Evolutionary conservation across 768 basidiomycete genomes (phyloP).

Genomic region (Boletus vinaceobasis): DNA sequence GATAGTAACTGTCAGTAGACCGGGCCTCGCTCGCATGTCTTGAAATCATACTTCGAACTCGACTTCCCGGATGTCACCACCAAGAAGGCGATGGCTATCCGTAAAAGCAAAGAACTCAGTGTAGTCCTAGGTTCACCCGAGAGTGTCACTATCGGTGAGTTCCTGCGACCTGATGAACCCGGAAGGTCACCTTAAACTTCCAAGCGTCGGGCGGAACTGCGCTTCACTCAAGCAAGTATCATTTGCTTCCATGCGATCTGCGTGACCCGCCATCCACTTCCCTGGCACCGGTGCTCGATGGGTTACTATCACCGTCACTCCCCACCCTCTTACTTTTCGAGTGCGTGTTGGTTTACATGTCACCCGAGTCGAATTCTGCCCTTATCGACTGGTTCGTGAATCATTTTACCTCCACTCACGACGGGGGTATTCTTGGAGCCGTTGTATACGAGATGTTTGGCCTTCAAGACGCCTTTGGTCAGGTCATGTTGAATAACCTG

Average conservation of each 20-base stretch:
- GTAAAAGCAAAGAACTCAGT: slow-evolving; percentile 51
- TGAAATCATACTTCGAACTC: slow-evolving; percentile 76
- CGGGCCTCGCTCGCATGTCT: slow-evolving; percentile 44
- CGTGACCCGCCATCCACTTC: slow-evolving; percentile 51
- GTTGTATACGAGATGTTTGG: slow-evolving; percentile 92
- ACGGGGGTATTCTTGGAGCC: slow-evolving; percentile 39
- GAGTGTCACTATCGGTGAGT: slow-evolving; percentile 15
- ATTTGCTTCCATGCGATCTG: slow-evolving; percentile 77
- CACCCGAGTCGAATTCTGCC: slow-evolving; percentile 51
- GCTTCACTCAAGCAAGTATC: slow-evolving; percentile 25
- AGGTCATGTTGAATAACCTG: slow-evolving; percentile 88
- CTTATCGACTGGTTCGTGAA: slow-evolving; percentile 74
- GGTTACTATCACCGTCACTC: slow-evolving; percentile 49
- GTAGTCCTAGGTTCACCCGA: slow-evolving; percentile 19
- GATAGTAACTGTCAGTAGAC: slow-evolving; percentile 42
- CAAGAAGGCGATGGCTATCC: slow-evolving; percentile 79
- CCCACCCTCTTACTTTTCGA: slow-evolving; percentile 90
- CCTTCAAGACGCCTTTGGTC: slow-evolving; percentile 79
- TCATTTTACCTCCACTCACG: slow-evolving; percentile 35
- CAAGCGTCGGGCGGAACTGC: slow-evolving; percentile 36
- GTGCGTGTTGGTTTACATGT: slow-evolving; percentile 89
- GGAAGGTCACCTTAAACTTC: neutral
- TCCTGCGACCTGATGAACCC: neutral
- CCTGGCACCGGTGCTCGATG: slow-evolving; percentile 37
- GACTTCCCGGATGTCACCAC: slow-evolving; percentile 87